phyloP scores from a whole-genome alignment of 371 early-diverging fungal species.

The Actinomortierella ambigua region DNA sequence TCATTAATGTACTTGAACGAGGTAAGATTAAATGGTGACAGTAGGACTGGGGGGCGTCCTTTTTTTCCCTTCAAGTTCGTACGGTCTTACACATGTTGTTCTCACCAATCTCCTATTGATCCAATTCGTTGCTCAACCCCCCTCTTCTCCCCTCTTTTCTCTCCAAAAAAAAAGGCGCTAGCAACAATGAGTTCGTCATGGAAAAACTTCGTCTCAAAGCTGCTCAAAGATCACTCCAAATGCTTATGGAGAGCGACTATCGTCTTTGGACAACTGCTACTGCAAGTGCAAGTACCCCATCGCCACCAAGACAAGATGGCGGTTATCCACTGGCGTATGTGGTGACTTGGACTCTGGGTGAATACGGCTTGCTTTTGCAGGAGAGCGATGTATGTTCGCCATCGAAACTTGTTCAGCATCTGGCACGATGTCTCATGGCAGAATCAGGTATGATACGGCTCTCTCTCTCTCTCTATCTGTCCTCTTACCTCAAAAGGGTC shows the following conservation, averaged over 20 bases:
- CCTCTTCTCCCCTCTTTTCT: neutral
- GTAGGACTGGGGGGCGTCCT: no score
- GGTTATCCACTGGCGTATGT: constrained; percentile 22
- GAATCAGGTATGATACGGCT: constrained; percentile 21
- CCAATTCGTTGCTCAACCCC: neutral
- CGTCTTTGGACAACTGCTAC: neutral
- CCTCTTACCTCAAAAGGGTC: no score
- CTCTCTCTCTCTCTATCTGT: neutral
- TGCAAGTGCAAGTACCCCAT: neutral
- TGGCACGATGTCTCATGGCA: constrained; percentile 22
- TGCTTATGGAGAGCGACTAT: constrained; percentile 18
- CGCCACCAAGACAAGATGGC: neutral
- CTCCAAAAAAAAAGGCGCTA: constrained; percentile 13
- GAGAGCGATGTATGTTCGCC: constrained; percentile 8
- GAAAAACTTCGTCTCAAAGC: constrained; percentile 23
- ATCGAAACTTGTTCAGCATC: constrained; percentile 10
- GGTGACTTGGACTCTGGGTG: constrained; percentile 29
- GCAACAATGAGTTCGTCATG: constrained; percentile 20
- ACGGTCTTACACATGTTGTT: no score
- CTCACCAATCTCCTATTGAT: neutral
- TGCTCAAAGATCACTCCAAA: constrained; percentile 15
- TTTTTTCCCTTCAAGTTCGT: no score
- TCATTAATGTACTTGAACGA: constrained; percentile 28
- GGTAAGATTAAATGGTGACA: constrained; percentile 8
- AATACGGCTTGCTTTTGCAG: constrained; percentile 16